Evolutionary conservation across 129 eudicot genomes (phyloP).

Genomic region (Dittrichia graveolens): DNA sequence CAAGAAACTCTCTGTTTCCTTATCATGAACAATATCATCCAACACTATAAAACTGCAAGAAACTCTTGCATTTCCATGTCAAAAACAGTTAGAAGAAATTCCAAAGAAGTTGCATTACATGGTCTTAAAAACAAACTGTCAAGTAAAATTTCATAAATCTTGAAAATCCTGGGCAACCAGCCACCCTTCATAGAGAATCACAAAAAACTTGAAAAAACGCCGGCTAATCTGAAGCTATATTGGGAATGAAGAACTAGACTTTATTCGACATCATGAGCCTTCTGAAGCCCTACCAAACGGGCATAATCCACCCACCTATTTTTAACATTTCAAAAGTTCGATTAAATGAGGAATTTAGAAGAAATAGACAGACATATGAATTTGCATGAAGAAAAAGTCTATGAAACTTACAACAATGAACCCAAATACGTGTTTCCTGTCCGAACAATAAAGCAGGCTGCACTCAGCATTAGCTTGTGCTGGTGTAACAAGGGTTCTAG

Average conservation of each 20-base stretch:
- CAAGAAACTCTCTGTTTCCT: too few species aligned
- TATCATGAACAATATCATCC: not conserved
- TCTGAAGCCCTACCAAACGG: slow-evolving; percentile 82
- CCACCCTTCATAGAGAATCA: slow-evolving; percentile 13
- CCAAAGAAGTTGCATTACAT: not conserved
- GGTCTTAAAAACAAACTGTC: slow-evolving; percentile 13
- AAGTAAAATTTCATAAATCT: slow-evolving; percentile 11
- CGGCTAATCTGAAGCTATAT: slow-evolving; percentile 33
- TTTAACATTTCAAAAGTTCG: not conserved
- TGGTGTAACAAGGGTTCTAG: slow-evolving; percentile 79
- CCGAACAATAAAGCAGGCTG: slow-evolving; percentile 81
- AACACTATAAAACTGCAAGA: slow-evolving; percentile 14
- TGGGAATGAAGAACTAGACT: slow-evolving; percentile 10
- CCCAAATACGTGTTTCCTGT: slow-evolving; percentile 97
- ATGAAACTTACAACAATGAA: slow-evolving; percentile 71
- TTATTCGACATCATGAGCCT: slow-evolving; percentile 59
- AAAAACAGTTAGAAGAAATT: not conserved
- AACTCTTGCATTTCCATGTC: slow-evolving; percentile 11
- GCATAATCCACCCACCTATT: slow-evolving; percentile 99
- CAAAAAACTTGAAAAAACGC: not conserved
- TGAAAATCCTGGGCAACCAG: slow-evolving; percentile 27
- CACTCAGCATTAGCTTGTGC: slow-evolving; percentile 74
- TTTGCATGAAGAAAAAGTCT: not conserved
- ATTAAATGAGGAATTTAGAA: not conserved
- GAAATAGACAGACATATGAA: not conserved